phyloP scores from a whole-genome alignment of 2,329 filamentous ascomycete species.

The Pseudocercospora fuligena region DNA sequence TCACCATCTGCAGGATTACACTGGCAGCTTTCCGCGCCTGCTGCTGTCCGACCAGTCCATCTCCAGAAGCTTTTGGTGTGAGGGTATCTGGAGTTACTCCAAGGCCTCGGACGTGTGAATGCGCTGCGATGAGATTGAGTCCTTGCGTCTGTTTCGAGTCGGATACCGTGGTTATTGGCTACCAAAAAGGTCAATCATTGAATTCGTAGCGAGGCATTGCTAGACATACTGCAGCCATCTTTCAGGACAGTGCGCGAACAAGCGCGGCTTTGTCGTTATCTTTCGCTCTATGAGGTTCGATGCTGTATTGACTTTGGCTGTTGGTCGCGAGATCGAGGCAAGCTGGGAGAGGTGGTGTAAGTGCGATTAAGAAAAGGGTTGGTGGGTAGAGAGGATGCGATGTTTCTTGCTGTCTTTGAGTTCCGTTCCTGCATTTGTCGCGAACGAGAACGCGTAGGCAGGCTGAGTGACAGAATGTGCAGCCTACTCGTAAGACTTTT shows the following conservation, averaged over 20 bases:
- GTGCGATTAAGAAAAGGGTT: too few relatives aligned
- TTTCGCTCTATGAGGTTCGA: background rate
- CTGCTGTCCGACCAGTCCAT: conserved; percentile 93
- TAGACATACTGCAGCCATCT: conserved; percentile 18
- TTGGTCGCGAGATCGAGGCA: background rate
- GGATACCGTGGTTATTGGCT: conserved; percentile 80
- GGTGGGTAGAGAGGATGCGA: too few relatives aligned
- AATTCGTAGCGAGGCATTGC: background rate
- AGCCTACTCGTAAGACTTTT: background rate
- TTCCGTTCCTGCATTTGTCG: background rate
- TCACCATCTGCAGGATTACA: conserved; percentile 97
- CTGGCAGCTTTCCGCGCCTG: conserved; percentile 96
- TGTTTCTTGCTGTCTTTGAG: background rate
- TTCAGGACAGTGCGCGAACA: conserved; percentile 12
- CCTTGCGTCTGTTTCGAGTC: conserved; percentile 95
- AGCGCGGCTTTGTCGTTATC: conserved; percentile 7
- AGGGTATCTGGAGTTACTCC: conserved; percentile 91
- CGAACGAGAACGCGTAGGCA: background rate
- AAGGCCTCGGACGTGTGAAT: conserved; percentile 95
- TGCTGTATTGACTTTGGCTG: background rate
- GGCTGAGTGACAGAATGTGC: background rate
- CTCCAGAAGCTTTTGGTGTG: conserved; percentile 81
- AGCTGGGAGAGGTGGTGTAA: too few relatives aligned
- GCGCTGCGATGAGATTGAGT: conserved; percentile 95
- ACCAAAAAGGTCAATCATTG: conserved; percentile 1